Evolutionary conservation across 192 early-diverging fungal species (phyloP).

Genomic region (Geranomyces variabilis): DNA sequence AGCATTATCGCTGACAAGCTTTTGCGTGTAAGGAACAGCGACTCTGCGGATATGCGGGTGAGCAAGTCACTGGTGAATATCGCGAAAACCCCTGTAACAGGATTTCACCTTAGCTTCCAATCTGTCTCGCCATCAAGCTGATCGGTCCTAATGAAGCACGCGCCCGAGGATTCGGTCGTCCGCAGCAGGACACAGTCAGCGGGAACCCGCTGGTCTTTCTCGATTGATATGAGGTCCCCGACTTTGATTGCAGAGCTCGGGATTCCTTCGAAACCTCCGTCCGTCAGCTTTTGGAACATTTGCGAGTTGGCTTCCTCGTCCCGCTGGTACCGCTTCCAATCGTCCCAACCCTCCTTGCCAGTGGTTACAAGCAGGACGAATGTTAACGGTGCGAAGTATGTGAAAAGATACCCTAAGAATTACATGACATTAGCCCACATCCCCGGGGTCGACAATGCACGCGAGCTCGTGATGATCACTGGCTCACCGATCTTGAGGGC

Average conservation of each 20-base stretch:
- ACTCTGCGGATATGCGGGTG: constrained; percentile 51
- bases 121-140: constrained; percentile 98
- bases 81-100: neutral
- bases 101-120: constrained; percentile 80
- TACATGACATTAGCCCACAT: neutral
- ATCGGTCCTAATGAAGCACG: constrained; percentile 95
- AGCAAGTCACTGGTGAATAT: neutral
- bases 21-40: constrained; percentile 82
- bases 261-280: constrained; percentile 59
- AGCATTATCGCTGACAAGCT: constrained; percentile 59
- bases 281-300: constrained; percentile 67
- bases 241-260: constrained; percentile 85
- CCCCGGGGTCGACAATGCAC: neutral
- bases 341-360: constrained; percentile 89
- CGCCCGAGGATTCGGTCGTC: constrained; percentile 80
- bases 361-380: constrained; percentile 92
- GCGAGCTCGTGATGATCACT: too few species aligned
- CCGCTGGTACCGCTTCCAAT: constrained; percentile 76
- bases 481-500: constrained; percentile 73
- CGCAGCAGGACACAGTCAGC: constrained; percentile 88
- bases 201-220: constrained; percentile 88
- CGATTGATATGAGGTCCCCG: constrained; percentile 82
- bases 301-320: constrained; percentile 91
- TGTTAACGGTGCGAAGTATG: constrained; percentile 90
- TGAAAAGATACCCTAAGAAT: constrained; percentile 75